Conservation (phyloP, 78 protist genomes). For the Diacronema lutheri region DNA sequence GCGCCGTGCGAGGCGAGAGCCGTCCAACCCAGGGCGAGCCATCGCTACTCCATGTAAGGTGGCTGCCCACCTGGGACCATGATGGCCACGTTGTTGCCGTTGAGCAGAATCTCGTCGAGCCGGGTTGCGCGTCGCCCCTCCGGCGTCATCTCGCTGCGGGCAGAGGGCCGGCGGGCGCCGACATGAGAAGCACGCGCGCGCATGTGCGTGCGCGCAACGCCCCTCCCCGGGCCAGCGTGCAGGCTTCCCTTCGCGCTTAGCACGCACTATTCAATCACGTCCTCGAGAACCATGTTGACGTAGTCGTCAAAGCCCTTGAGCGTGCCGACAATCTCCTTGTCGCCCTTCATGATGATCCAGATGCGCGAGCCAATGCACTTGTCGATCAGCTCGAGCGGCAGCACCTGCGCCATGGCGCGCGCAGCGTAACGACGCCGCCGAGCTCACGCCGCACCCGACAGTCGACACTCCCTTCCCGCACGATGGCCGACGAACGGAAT, state of each 20-base stretch:
- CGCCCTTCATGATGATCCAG: slow-evolving; percentile 45
- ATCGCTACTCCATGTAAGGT: too few relatives aligned
- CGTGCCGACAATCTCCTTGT: slow-evolving; percentile 45
- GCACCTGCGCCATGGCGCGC: too few relatives aligned
- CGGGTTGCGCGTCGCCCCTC: slow-evolving; percentile 69
- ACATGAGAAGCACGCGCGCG: not conserved
- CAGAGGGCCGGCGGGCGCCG: too few relatives aligned
- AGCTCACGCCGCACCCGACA: too few relatives aligned
- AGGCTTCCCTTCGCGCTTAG: too few relatives aligned
- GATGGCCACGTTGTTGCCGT: slow-evolving; percentile 86
- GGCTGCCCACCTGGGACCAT: too few relatives aligned
- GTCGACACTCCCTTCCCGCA: too few relatives aligned
- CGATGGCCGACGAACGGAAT: too few relatives aligned
- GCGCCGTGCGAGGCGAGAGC: too few relatives aligned
- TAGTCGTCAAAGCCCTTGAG: slow-evolving; percentile 39
- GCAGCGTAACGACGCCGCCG: too few relatives aligned
- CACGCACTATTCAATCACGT: slow-evolving; percentile 33
- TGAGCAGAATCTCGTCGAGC: slow-evolving; percentile 76
- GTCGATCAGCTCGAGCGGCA: slow-evolving; percentile 28
- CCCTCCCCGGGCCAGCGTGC: not conserved
- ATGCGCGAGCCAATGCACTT: slow-evolving; percentile 35
- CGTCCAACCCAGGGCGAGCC: too few relatives aligned
- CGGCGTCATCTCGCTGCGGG: slow-evolving; percentile 79
- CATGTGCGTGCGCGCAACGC: too few relatives aligned
- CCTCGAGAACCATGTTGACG: slow-evolving; percentile 54